A percentile compares a stretch with the other conserved stretches of the same genome.
These are phyloP conservation scores for Priceomyces medius DNA, from an alignment of 805 yeast species.

Conservation along the genomic window DNA sequence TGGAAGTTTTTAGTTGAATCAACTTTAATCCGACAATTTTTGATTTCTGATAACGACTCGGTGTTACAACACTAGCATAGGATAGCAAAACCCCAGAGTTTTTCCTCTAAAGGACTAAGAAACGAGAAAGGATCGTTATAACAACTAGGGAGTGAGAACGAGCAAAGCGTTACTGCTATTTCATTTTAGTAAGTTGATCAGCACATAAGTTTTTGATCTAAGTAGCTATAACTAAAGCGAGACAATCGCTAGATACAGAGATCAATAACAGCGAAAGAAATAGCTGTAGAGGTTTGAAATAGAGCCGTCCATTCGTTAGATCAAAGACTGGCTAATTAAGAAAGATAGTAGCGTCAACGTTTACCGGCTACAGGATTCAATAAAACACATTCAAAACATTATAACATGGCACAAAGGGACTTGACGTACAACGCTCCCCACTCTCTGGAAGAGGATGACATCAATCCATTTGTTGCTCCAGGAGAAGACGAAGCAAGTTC, in stretches of 20 bases:
- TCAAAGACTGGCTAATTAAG: neutral
- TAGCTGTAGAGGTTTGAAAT: constrained; percentile 1
- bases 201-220: neutral
- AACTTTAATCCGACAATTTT: neutral
- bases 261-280: neutral
- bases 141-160: neutral
- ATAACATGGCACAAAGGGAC: constrained; percentile 13
- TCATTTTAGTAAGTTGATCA: neutral
- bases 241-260: neutral
- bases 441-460: constrained; percentile 2
- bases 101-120: neutral
- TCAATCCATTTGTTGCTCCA: constrained; percentile 11
- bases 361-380: neutral
- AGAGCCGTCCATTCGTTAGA: constrained; percentile 4
- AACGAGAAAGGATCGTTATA: neutral
- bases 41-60: neutral
- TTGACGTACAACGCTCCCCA: constrained; percentile 23
- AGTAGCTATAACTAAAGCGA: neutral
- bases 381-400: neutral
- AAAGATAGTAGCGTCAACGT: neutral
- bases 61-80: neutral
- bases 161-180: neutral
- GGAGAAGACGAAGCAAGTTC: constrained; percentile 10
- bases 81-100: neutral
- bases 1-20: neutral